These are phyloP conservation scores for Pestalotiopsis sp. DNA, from an alignment of 2,329 filamentous ascomycete genomes.

Conservation along the genomic window DNA sequence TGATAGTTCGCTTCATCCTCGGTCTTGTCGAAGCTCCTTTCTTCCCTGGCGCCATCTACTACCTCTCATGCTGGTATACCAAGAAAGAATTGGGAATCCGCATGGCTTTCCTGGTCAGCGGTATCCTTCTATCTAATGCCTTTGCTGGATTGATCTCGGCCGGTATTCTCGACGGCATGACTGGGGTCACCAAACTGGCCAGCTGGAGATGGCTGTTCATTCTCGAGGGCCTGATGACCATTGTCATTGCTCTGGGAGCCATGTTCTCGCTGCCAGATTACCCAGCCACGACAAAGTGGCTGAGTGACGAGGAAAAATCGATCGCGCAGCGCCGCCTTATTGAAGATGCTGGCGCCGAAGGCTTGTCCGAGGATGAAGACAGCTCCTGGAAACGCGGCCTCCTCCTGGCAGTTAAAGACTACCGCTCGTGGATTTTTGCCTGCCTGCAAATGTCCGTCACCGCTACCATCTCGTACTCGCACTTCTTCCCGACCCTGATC, in stretches of 20 bases:
- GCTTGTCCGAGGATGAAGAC: background rate
- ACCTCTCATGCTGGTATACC: slow-evolving; percentile 15
- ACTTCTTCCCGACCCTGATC: slow-evolving; percentile 9
- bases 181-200: background rate
- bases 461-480: slow-evolving; percentile 5
- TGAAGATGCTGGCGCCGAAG: slow-evolving; percentile 4
- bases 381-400: background rate
- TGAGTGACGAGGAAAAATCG: slow-evolving; percentile 9
- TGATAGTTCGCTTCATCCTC: slow-evolving; percentile 13
- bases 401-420: background rate
- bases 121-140: slow-evolving; percentile 13
- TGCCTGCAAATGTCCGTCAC: slow-evolving; percentile 4
- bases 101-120: background rate
- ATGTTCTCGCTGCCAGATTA: slow-evolving; percentile 14
- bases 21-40: slow-evolving; percentile 12
- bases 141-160: slow-evolving; percentile 16
- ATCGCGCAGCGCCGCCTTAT: slow-evolving; percentile 8
- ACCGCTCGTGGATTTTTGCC: background rate
- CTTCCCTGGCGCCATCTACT: slow-evolving; percentile 14
- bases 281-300: slow-evolving; percentile 9
- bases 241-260: slow-evolving; percentile 8
- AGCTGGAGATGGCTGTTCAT: slow-evolving; percentile 18
- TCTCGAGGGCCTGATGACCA: slow-evolving; percentile 15
- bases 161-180: slow-evolving; percentile 15
- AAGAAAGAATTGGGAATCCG: slow-evolving; percentile 6